Conservation (phyloP, 2,329 filamentous ascomycete species). For the Tricladium varicosporioides region DNA sequence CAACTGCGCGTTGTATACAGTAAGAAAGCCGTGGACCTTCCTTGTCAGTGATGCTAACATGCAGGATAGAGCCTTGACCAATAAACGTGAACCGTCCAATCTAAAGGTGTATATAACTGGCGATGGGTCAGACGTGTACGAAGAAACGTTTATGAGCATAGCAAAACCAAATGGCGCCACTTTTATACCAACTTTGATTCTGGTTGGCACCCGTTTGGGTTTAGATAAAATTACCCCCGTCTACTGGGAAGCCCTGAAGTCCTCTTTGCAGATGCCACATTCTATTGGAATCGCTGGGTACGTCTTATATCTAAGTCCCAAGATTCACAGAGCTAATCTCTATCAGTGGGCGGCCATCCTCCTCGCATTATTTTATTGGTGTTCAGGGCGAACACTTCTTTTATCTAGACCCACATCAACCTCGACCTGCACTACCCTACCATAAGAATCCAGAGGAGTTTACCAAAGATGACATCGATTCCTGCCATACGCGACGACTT, state of each 20-base stretch:
- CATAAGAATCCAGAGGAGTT: constrained; percentile 56
- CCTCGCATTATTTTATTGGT: constrained; percentile 70
- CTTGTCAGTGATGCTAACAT: constrained; percentile 13
- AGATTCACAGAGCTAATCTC: constrained; percentile 7
- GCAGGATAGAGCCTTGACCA: constrained; percentile 65
- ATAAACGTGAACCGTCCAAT: constrained; percentile 57
- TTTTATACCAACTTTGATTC: constrained; percentile 82
- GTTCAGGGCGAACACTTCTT: constrained; percentile 78
- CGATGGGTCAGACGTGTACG: constrained; percentile 88
- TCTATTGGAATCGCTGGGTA: constrained; percentile 96
- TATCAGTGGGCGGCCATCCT: constrained; percentile 80
- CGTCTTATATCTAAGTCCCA: constrained; percentile 16
- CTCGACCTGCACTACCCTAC: constrained; percentile 71
- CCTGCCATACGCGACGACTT: constrained; percentile 84
- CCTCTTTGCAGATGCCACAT: constrained; percentile 80
- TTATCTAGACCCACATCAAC: constrained; percentile 92
- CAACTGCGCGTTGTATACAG: constrained; percentile 92
- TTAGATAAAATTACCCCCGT: constrained; percentile 93
- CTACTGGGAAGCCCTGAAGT: constrained; percentile 91
- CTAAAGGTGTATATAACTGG: constrained; percentile 86
- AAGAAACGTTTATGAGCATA: constrained; percentile 79
- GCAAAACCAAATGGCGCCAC: constrained; percentile 63
- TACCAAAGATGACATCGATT: constrained; percentile 69
- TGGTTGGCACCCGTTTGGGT: constrained; percentile 84
- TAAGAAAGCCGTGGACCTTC: constrained; percentile 43